Evolutionary conservation across 2,329 filamentous ascomycete genomes (phyloP).

Genomic region (Calonectria naviculata): DNA sequence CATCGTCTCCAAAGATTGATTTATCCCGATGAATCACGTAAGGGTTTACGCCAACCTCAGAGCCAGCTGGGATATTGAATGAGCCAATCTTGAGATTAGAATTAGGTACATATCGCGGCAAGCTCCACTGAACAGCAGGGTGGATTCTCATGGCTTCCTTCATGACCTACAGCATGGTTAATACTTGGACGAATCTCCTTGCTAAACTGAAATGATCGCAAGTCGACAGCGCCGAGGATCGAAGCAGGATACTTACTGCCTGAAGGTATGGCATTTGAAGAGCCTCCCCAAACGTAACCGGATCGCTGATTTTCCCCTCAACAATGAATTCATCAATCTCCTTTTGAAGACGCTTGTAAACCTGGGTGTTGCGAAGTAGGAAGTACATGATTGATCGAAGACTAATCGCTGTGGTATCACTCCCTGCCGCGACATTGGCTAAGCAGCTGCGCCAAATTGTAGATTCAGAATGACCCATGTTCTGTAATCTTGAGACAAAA

Average conservation of each 20-base stretch:
- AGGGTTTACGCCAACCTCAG: conserved; percentile 15
- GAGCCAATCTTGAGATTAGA: not conserved
- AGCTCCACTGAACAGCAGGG: conserved; percentile 12
- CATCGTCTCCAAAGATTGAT: conserved; percentile 12
- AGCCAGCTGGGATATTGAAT: not conserved
- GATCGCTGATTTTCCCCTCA: conserved; percentile 1
- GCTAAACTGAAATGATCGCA: not conserved
- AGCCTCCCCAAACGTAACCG: conserved; percentile 11
- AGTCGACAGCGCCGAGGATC: not conserved
- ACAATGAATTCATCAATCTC: not conserved
- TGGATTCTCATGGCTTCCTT: conserved; percentile 20
- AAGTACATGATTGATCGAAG: conserved; percentile 10
- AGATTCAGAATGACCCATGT: not conserved
- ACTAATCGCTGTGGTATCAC: conserved; percentile 14
- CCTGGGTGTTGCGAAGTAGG: not conserved
- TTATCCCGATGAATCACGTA: conserved; percentile 10
- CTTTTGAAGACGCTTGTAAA: not conserved
- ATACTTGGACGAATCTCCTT: not conserved
- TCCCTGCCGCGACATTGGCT: conserved; percentile 13
- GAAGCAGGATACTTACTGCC: not conserved
- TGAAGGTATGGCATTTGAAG: conserved; percentile 18
- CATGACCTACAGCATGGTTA: not conserved
- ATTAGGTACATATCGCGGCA: conserved; percentile 2
- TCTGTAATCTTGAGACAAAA: conserved; percentile 5
- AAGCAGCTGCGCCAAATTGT: conserved; percentile 15